Percentiles rank a stretch among this genome's conserved stretches.
phyloP scores from a whole-genome alignment of 2,329 filamentous ascomycete genomes.

The Ophioceras dolichostomum region DNA sequence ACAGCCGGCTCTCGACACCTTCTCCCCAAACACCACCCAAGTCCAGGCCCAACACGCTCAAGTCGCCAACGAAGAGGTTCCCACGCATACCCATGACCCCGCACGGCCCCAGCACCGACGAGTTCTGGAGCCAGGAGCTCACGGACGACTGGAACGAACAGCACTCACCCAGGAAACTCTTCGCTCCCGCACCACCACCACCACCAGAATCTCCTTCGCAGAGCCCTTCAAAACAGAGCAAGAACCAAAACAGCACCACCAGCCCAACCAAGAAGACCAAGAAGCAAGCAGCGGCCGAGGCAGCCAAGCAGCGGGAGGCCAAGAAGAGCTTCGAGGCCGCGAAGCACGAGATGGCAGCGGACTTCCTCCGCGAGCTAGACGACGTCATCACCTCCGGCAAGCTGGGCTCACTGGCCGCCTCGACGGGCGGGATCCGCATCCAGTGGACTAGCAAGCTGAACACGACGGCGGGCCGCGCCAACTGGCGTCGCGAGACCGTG shows the following conservation, averaged over 20 bases:
- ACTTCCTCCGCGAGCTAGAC: conserved; percentile 61
- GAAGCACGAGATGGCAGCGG: conserved; percentile 50
- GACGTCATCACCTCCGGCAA: conserved; percentile 45
- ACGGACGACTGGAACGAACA: conserved; percentile 54
- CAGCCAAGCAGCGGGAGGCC: conserved; percentile 20
- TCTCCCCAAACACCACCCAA: conserved; percentile 8
- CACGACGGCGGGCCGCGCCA: conserved; percentile 65
- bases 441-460: conserved; percentile 69
- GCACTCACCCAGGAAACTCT: conserved; percentile 25
- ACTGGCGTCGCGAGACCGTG: conserved; percentile 53
- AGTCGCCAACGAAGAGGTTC: conserved; percentile 20
- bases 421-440: conserved; percentile 59
- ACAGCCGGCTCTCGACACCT: conserved; percentile 6
- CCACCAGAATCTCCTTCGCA: no score
- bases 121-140: conserved; percentile 46
- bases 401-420: conserved; percentile 42
- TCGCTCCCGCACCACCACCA: conserved; percentile 8
- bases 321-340: conserved; percentile 49
- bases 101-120: conserved; percentile 38
- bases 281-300: conserved; percentile 19
- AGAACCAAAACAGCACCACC: not conserved
- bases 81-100: conserved; percentile 39
- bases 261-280: conserved; percentile 16
- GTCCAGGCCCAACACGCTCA: conserved; percentile 8
- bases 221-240: conserved; percentile 1